Base-by-base conservation (phyloP, 768 basidiomycete genomes). In the Dioszegia crocea region DNA sequence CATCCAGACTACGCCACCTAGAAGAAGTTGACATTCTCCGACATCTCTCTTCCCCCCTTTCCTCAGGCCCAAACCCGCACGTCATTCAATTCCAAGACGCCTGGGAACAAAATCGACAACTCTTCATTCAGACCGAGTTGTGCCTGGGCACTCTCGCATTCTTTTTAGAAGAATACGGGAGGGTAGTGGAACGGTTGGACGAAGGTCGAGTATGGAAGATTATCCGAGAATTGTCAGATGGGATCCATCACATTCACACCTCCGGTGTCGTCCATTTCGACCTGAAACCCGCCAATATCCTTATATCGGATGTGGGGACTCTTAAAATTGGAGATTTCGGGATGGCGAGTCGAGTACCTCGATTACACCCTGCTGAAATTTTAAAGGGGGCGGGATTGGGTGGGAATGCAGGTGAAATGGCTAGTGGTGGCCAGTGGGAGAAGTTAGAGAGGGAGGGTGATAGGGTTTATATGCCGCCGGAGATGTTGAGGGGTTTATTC, bases 281-380 rank as follows among this genome's bases (percentile, higher is more conserved):
- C 79, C 80, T 99, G 63, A 99, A 99, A 80, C 96, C 96, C 16
- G 91, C 91, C 47, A 99, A 99, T 76, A 87, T 99, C 56, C 91
- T 99, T 71, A 82, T 99, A 66, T 91, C 90, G 9, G 81, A 83
- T 10, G 83, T 86, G 49, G 96, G 96, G 1, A 84, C 89, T 44
- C 87, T 99, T 79, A 92, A 91, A 80, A 93, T 99, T 76, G 93
- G 93, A 11, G 96, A 99, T 75, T 98, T 98, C 80, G 96, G 96
- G 8, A 89, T 99, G 84, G 93, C 94, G 12, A 89, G 91, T 12
- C 70, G 91, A 53, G 93, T 89, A 87, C 94, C 93, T 0, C 81
- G 91, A 36, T 79, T 81, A 0, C 71, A 71, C n/a, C 75, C 80
- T 23, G 68, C 78, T 4, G 64, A 67, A 39, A 74, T 77, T 21